phyloP scores from a whole-genome alignment of 768 basidiomycete genomes.

The Amanita fuliginea region DNA sequence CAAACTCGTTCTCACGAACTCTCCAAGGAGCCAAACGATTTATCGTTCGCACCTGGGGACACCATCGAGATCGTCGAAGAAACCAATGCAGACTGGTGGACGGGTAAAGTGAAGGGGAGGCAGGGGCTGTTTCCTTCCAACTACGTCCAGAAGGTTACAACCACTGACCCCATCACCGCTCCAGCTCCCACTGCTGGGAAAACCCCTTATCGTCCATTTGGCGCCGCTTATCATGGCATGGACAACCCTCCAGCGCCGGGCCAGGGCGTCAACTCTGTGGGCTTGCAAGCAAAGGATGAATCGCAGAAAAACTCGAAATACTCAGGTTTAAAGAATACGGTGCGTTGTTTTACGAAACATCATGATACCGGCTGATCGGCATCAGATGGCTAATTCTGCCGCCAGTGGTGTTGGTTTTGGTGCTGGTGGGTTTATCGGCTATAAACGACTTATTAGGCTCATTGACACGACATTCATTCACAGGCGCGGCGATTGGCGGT shows the following conservation, averaged over 20 bases:
- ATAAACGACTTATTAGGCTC: not conserved
- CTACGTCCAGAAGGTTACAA: conserved; percentile 50
- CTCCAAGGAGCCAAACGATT: conserved; percentile 63
- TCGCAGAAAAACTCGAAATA: conserved; percentile 49
- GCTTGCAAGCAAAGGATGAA: conserved; percentile 30
- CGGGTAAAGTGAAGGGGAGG: conserved; percentile 48
- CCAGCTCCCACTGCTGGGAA: conserved; percentile 17
- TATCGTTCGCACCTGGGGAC: conserved; percentile 69
- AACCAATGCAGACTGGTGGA: conserved; percentile 85
- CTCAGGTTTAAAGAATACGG: conserved; percentile 47
- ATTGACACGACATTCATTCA: not conserved
- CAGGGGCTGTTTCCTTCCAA: conserved; percentile 73
- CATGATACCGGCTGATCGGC: not conserved
- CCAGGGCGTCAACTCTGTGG: conserved; percentile 26
- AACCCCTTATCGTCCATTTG: conserved; percentile 30
- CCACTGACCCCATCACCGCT: conserved; percentile 11
- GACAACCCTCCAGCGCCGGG: conserved; percentile 26
- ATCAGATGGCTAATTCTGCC: conserved; percentile 46
- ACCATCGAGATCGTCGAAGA: conserved; percentile 70
- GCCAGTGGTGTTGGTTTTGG: conserved; percentile 71
- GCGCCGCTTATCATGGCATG: conserved; percentile 30
- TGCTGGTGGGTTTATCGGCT: conserved; percentile 36
- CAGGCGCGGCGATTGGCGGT: conserved; percentile 24
- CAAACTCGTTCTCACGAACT: conserved; percentile 4
- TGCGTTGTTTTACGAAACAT: conserved; percentile 16